These are phyloP conservation scores for Adiantum capillusveneris DNA, from an alignment of 75 land plant species.

Conservation along the genomic window DNA sequence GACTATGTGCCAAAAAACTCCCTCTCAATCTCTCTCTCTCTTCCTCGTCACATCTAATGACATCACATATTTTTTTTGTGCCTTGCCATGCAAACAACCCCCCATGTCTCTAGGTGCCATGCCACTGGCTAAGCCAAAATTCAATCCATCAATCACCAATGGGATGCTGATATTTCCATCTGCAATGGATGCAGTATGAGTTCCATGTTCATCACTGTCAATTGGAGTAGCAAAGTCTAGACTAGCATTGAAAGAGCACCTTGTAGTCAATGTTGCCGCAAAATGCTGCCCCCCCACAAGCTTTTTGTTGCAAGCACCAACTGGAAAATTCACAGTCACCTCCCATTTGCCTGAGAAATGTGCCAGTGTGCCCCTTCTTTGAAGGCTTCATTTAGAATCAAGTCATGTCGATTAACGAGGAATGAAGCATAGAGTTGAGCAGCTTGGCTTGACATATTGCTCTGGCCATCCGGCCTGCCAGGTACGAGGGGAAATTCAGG, in stretches of 20 bases:
- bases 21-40: too few relatives aligned
- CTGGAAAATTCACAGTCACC: constrained; percentile 63
- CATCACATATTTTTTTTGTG: too few relatives aligned
- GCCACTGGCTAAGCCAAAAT: constrained; percentile 57
- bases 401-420: constrained; percentile 4
- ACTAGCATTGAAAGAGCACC: constrained; percentile 64
- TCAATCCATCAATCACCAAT: constrained; percentile 29
- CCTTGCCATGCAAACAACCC: too few relatives aligned
- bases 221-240: constrained; percentile 75
- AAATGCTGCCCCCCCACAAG: constrained; percentile 81
- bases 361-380: constrained; percentile 40
- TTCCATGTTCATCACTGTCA: constrained; percentile 92
- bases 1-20: too few relatives aligned
- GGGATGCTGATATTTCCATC: constrained; percentile 52
- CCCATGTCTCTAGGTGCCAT: constrained; percentile 75
- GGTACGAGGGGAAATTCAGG: constrained; percentile 3
- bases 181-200: constrained; percentile 63
- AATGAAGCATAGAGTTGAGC: constrained; percentile 7
- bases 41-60: too few relatives aligned
- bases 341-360: constrained; percentile 72
- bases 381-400: constrained; percentile 27
- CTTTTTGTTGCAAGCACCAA: constrained; percentile 79
- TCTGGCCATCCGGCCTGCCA: background rate
- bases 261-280: constrained; percentile 74
- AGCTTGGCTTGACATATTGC: background rate